Percentiles rank a stretch among this genome's conserved stretches.
These are phyloP conservation scores for Saturnispora kantuleensis DNA, from an alignment of 805 yeast genomes.

Conservation along the genomic window DNA sequence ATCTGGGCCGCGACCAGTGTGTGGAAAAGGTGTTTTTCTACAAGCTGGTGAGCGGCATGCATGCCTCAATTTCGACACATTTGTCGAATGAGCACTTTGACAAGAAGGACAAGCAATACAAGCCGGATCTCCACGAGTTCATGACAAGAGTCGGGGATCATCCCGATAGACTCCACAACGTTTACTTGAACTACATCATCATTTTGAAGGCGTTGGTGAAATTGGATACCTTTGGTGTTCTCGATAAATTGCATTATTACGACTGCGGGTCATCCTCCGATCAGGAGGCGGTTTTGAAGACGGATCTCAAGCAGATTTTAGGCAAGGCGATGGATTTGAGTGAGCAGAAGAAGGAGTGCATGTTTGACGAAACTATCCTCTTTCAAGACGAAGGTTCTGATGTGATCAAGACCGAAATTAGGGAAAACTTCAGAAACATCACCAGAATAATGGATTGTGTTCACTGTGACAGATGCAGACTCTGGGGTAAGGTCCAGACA, in stretches of 20 bases:
- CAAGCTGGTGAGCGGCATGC: constrained; percentile 85
- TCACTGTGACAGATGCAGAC: constrained; percentile 93
- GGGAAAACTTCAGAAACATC: constrained; percentile 77
- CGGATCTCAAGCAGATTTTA: constrained; percentile 25
- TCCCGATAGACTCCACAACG: constrained; percentile 81
- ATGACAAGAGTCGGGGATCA: constrained; percentile 83
- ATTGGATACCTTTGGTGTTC: constrained; percentile 24
- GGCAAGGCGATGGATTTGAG: constrained; percentile 22
- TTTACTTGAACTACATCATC: constrained; percentile 87
- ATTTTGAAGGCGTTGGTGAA: constrained; percentile 75
- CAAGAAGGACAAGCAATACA: constrained; percentile 64
- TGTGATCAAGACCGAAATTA: constrained; percentile 74
- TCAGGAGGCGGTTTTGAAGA: constrained; percentile 21
- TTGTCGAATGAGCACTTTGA: constrained; percentile 74
- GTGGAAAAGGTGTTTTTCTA: constrained; percentile 83
- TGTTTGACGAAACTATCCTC: constrained; percentile 36
- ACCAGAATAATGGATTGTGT: constrained; percentile 96
- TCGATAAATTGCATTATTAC: constrained; percentile 22
- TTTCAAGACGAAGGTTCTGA: constrained; percentile 39
- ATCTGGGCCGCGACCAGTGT: constrained; percentile 41
- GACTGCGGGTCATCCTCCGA: constrained; percentile 20
- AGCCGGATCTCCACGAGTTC: constrained; percentile 72
- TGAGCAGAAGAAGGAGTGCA: constrained; percentile 16
- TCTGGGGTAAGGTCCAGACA: constrained; percentile 97
- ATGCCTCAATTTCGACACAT: constrained; percentile 91